Evolutionary conservation across 306 rosid species (phyloP), one percentile per base, ranked within the genome.

Genomic region (Lathyrus aphaca): DNA sequence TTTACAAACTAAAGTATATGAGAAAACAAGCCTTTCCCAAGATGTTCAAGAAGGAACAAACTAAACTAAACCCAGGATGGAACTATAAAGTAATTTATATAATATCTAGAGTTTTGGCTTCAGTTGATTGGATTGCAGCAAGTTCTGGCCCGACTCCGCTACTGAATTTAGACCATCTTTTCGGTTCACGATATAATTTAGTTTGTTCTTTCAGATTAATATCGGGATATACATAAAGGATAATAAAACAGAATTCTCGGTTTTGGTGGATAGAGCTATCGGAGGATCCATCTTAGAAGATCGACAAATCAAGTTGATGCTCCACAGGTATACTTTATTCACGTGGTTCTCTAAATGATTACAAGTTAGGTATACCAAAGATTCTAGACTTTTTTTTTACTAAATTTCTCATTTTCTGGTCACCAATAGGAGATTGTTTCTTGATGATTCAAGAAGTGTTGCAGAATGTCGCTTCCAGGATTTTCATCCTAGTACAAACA

Each of bases 381-480:
- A 57, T 44, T 2, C 50, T 46, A 49, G 23, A 65, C 72, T 2
- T 54, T 46, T 42, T 25, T n/a, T 15, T 51, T 51, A 65, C 51
- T 12, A 25, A 74, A 38, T 66, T 29, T 38, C 44, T 29, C 32
- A 35, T 45, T 75, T 75, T 68, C 64, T 32, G 65, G 35, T 63
- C 57, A 66, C 17, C 71, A 76, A 75, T 74, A 94, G 99, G 97
- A 87, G 99, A 80, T 76, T 91, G 62, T 71, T 94, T 43, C 94
- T 87, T 73, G 99, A 94, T 84, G 99, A 94, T 84, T 82, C 92
- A 29, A 91, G 77, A 87, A 96, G 97, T 73, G 99, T 94, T 72
- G 96, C 63, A 6, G 99, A 94, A n/a, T n/a, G n/a, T n/a, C n/a
- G n/a, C n/a, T n/a, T n/a, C n/a, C n/a, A n/a, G n/a, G n/a, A n/a